phyloP scores from a whole-genome alignment of 1,139 yeast genomes.

The Blastobotrys illinoisensis region DNA sequence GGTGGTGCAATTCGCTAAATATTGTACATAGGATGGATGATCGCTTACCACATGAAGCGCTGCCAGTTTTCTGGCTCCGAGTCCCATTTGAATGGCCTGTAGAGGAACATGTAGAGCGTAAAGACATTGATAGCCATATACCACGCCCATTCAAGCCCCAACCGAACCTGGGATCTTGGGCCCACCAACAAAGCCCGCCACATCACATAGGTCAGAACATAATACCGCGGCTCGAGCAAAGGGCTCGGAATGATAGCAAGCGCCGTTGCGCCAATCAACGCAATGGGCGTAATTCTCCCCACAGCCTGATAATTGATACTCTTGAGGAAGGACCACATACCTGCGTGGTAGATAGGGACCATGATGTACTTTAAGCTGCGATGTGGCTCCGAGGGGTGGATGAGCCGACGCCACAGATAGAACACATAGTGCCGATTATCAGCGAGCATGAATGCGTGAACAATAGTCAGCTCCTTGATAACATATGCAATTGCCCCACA shows the following conservation, averaged over 20 bases:
- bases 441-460: constrained; percentile 86
- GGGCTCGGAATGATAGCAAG: constrained; percentile 82
- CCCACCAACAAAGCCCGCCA: constrained; percentile 44
- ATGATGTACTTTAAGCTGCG: constrained; percentile 32
- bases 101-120: constrained; percentile 53
- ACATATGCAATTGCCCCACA: constrained; percentile 41
- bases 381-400: constrained; percentile 21
- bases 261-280: constrained; percentile 48
- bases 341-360: constrained; percentile 69
- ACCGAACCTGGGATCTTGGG: constrained; percentile 30
- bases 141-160: constrained; percentile 57
- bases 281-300: constrained; percentile 18
- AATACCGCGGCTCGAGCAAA: constrained; percentile 88
- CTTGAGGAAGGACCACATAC: constrained; percentile 39
- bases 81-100: constrained; percentile 63
- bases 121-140: constrained; percentile 48
- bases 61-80: constrained; percentile 53
- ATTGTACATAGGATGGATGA: too few relatives aligned
- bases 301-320: constrained; percentile 23
- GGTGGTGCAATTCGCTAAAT: too few relatives aligned
- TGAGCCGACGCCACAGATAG: constrained; percentile 65
- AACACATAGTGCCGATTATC: constrained; percentile 94
- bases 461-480: constrained; percentile 58
- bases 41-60: constrained; percentile 76
- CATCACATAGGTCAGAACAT: constrained; percentile 69